phyloP scores from a whole-genome alignment of 1,284 basidiomycete genomes.

The Trametes polyzona region DNA sequence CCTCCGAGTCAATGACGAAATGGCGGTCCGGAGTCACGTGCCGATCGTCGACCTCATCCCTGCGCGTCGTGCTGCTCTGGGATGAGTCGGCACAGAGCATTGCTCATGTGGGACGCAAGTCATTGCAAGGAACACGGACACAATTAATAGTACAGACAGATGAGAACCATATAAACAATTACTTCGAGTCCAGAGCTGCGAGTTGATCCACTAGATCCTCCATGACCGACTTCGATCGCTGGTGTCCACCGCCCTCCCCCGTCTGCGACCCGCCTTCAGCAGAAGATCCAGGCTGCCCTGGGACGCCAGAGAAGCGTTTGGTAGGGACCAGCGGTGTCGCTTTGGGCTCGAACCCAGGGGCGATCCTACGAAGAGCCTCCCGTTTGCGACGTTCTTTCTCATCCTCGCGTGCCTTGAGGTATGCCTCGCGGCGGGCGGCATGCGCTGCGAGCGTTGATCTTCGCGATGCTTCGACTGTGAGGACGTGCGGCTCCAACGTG shows the following conservation, averaged over 20 bases:
- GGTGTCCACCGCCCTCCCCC: constrained; percentile 18
- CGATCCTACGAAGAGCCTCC: constrained; percentile 75
- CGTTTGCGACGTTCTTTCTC: constrained; percentile 78
- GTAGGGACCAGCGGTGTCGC: constrained; percentile 60
- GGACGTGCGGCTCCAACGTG: constrained; percentile 84
- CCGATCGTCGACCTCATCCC: not conserved
- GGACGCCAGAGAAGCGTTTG: constrained; percentile 27
- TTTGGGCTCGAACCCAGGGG: constrained; percentile 74
- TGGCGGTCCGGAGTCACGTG: constrained; percentile 15
- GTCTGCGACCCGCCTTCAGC: not conserved
- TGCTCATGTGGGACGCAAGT: too few species aligned
- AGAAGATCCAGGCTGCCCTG: not conserved
- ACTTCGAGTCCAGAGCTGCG: constrained; percentile 59
- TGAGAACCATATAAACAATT: not conserved
- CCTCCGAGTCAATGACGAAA: constrained; percentile 14
- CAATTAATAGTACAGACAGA: not conserved
- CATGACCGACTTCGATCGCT: constrained; percentile 64
- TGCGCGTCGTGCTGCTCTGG: not conserved
- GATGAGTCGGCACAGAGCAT: not conserved
- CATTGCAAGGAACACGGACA: too few species aligned
- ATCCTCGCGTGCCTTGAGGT: constrained; percentile 71
- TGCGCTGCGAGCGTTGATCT: constrained; percentile 68
- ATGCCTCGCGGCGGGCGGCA: constrained; percentile 66
- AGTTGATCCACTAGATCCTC: constrained; percentile 80
- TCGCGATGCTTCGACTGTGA: constrained; percentile 73